These are phyloP conservation scores for Russula sp. DNA, from an alignment of 768 basidiomycete species.

Conservation along the genomic window DNA sequence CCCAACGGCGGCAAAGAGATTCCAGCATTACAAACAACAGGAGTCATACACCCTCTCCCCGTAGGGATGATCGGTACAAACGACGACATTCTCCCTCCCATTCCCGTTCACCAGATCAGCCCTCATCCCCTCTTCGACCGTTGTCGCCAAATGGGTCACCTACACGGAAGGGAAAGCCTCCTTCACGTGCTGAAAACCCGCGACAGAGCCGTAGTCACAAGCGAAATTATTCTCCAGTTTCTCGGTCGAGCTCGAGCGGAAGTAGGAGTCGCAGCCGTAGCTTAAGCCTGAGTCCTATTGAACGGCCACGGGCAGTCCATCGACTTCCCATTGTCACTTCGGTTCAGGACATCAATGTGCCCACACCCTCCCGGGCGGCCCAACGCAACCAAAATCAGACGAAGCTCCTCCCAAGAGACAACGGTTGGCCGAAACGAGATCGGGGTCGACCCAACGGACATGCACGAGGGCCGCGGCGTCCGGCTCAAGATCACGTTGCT, in stretches of 20 bases:
- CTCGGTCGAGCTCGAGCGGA: slow-evolving; percentile 47
- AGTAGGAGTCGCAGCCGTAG: slow-evolving; percentile 42
- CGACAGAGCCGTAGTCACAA: slow-evolving; percentile 26
- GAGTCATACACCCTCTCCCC: slow-evolving; percentile 45
- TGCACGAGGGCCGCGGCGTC: slow-evolving; percentile 4
- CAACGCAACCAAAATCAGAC: slow-evolving; percentile 16
- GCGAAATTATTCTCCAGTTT: slow-evolving; percentile 45
- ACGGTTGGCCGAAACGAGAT: slow-evolving; percentile 23
- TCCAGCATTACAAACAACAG: slow-evolving; percentile 38
- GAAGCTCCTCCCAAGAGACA: slow-evolving; percentile 17
- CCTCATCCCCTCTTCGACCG: slow-evolving; percentile 13
- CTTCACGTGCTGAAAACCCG: not conserved
- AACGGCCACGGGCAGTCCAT: slow-evolving; percentile 50
- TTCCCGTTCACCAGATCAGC: slow-evolving; percentile 24
- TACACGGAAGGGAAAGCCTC: slow-evolving; percentile 7
- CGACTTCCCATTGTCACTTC: slow-evolving; percentile 49
- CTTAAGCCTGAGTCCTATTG: slow-evolving; percentile 39
- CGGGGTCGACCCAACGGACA: slow-evolving; percentile 16
- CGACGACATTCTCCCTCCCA: slow-evolving; percentile 27
- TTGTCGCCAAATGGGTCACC: slow-evolving; percentile 15
- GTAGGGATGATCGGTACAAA: slow-evolving; percentile 34
- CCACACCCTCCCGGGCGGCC: slow-evolving; percentile 5
- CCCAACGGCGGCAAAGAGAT: slow-evolving; percentile 49
- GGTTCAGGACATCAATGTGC: slow-evolving; percentile 27
- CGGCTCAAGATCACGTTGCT: not conserved